Evolutionary conservation across 2,329 filamentous ascomycete species (phyloP).

Genomic region (Arthroderma sp.): DNA sequence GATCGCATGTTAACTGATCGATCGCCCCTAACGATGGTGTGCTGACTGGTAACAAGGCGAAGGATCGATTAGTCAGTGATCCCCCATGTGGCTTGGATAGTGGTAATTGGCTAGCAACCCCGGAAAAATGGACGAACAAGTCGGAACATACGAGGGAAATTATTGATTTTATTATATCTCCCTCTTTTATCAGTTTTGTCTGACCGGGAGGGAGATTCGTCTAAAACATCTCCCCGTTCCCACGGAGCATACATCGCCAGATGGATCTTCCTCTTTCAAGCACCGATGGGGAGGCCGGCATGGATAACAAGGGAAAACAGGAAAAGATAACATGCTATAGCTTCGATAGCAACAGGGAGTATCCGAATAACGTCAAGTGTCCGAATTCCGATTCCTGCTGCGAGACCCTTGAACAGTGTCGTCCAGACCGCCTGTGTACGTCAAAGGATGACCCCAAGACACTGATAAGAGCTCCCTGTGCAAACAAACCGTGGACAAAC

Average conservation of each 20-base stretch:
- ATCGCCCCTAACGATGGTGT: neutral
- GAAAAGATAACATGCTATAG: neutral
- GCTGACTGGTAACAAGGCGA: neutral
- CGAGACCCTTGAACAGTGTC: conserved; percentile 1
- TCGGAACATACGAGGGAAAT: neutral
- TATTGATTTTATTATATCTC: neutral
- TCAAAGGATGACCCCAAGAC: conserved; percentile 1
- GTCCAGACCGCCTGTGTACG: neutral
- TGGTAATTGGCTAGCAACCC: neutral
- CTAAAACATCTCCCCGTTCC: neutral
- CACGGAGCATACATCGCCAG: too few species aligned
- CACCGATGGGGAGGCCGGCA: neutral
- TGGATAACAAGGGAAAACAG: neutral
- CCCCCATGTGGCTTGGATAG: neutral
- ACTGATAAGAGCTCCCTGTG: neutral
- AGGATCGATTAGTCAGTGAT: conserved; percentile 2
- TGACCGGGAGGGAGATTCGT: neutral
- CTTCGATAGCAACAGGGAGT: conserved; percentile 2
- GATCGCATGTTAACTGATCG: too few species aligned
- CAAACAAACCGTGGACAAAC: conserved; percentile 2
- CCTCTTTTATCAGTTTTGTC: neutral
- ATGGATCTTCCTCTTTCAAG: neutral
- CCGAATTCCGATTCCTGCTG: neutral
- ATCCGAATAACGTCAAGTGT: neutral
- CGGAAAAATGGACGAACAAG: neutral